Evolutionary conservation across 257 asterid genomes (phyloP).

Genomic region (Cordia subcordata): DNA sequence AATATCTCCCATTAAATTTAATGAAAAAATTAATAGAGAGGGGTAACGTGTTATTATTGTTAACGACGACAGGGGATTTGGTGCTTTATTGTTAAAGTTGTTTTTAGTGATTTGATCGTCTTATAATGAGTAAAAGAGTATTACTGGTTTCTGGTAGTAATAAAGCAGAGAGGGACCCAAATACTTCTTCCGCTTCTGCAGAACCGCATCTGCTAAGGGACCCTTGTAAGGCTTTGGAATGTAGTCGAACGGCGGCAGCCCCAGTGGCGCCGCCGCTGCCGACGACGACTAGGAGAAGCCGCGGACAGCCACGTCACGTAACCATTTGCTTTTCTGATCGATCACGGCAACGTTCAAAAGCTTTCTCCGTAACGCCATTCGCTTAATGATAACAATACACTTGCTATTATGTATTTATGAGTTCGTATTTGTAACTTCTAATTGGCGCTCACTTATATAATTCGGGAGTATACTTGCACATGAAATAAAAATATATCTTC

Average conservation of each 20-base stretch:
- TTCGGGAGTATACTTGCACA: background rate
- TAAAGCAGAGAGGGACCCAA: constrained; percentile 86
- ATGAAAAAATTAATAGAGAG: no score
- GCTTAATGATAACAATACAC: background rate
- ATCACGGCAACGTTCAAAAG: background rate
- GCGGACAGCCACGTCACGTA: constrained; percentile 10
- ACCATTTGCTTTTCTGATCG: background rate
- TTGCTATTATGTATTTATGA: no score
- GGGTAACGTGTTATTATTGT: no score
- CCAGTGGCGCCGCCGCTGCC: constrained; percentile 46
- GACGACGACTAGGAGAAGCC: no score
- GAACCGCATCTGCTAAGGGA: constrained; percentile 67
- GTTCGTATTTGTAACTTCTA: no score
- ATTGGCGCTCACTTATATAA: no score
- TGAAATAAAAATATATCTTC: no score
- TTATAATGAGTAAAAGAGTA: no score
- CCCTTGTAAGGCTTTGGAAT: constrained; percentile 72
- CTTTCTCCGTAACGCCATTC: constrained; percentile 21
- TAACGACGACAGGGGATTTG: no score
- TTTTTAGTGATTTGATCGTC: no score
- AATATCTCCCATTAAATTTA: no score
- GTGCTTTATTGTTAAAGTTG: no score
- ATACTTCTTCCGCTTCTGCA: constrained; percentile 65
- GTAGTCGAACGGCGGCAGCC: constrained; percentile 69
- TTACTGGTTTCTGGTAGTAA: constrained; percentile 86